These are phyloP conservation scores for Cicer judaicum DNA, from an alignment of 306 rosid species.

Conservation along the genomic window DNA sequence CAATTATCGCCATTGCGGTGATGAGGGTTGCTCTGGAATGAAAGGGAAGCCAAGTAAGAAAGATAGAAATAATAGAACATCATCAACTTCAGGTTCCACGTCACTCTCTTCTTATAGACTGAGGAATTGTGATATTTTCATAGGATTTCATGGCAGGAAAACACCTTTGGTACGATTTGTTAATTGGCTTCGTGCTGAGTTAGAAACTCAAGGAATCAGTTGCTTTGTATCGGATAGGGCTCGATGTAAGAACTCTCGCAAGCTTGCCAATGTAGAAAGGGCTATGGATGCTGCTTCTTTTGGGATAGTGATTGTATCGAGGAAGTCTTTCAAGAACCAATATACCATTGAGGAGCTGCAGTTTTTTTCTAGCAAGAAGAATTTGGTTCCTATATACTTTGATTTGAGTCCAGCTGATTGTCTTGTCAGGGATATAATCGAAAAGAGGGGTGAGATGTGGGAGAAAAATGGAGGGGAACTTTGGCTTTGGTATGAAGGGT, in stretches of 20 bases:
- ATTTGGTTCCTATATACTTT: constrained; percentile 85
- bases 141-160: constrained; percentile 80
- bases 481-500: constrained; percentile 85
- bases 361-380: constrained; percentile 76
- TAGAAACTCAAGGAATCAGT: constrained; percentile 89
- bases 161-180: constrained; percentile 70
- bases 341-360: constrained; percentile 83
- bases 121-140: constrained; percentile 81
- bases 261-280: constrained; percentile 71
- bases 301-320: constrained; percentile 78
- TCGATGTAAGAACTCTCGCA: constrained; percentile 65
- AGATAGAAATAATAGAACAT: constrained; percentile 45
- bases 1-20: constrained; percentile 57
- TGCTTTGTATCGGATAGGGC: constrained; percentile 85
- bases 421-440: constrained; percentile 87
- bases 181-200: constrained; percentile 87
- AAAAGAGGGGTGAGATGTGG: constrained; percentile 93
- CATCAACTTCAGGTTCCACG: constrained; percentile 46
- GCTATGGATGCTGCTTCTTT: constrained; percentile 91
- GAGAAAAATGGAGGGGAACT: constrained; percentile 85
- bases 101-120: constrained; percentile 62
- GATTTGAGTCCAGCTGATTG: constrained; percentile 85
- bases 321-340: constrained; percentile 84
- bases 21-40: constrained; percentile 54
- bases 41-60: constrained; percentile 66